A percentile compares a stretch with the other conserved stretches of the same genome.
phyloP scores from a whole-genome alignment of 2,329 filamentous ascomycete species.

The Metarhizium humberi region DNA sequence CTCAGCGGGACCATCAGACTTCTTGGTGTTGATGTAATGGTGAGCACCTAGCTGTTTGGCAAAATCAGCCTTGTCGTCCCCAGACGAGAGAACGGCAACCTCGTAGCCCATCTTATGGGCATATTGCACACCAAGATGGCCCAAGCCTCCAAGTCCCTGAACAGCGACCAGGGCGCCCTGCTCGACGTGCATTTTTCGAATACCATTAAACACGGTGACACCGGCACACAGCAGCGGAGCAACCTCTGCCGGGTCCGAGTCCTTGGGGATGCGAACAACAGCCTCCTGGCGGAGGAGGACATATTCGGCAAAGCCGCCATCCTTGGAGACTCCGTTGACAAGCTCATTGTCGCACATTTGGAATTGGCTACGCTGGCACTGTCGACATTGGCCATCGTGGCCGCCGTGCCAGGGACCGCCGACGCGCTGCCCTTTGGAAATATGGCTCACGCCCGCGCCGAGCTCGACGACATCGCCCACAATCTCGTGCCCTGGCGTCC shows the following conservation, averaged over 20 bases:
- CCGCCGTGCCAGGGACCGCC: slow-evolving; percentile 42
- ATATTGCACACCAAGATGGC: slow-evolving; percentile 70
- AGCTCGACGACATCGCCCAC: slow-evolving; percentile 56
- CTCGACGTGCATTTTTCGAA: slow-evolving; percentile 43
- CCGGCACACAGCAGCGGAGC: slow-evolving; percentile 57
- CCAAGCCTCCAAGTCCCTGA: slow-evolving; percentile 67
- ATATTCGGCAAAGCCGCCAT: slow-evolving; percentile 64
- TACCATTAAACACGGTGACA: slow-evolving; percentile 53
- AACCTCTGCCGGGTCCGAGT: slow-evolving; percentile 40
- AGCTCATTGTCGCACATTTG: slow-evolving; percentile 57
- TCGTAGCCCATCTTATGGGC: slow-evolving; percentile 68
- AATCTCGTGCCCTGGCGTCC: slow-evolving; percentile 60
- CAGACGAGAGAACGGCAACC: slow-evolving; percentile 58
- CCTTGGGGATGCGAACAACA: slow-evolving; percentile 43
- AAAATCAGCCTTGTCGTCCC: slow-evolving; percentile 59
- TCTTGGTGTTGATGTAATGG: slow-evolving; percentile 41
- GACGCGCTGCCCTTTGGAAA: slow-evolving; percentile 53
- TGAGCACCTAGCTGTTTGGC: slow-evolving; percentile 38
- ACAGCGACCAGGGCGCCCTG: slow-evolving; percentile 45
- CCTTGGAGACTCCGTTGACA: slow-evolving; percentile 55
- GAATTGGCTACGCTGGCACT: slow-evolving; percentile 54
- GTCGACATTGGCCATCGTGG: slow-evolving; percentile 50
- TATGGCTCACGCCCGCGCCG: slow-evolving; percentile 40
- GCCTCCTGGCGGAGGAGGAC: slow-evolving; percentile 51
- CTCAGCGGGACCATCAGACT: slow-evolving; percentile 37